Conservation (phyloP, 768 basidiomycete species). For the Kwoniella pini region DNA sequence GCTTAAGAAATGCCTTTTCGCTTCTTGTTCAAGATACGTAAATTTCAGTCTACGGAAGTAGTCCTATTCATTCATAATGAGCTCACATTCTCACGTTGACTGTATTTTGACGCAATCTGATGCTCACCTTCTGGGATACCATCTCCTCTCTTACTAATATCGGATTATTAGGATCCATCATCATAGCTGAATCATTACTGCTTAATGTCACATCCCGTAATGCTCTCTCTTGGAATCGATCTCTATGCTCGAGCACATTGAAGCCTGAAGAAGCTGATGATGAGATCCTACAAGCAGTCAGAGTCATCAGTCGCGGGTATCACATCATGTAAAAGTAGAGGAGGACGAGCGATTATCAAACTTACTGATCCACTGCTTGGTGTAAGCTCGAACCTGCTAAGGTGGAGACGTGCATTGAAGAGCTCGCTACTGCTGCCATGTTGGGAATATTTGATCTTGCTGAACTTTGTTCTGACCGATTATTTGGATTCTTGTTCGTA, state of each 20-base stretch:
- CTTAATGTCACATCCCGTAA: slow-evolving; percentile 36
- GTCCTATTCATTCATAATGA: slow-evolving; percentile 37
- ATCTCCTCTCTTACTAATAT: slow-evolving; percentile 40
- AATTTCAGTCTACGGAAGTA: slow-evolving; percentile 66
- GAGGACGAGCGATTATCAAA: no score
- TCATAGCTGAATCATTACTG: slow-evolving; percentile 38
- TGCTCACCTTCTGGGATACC: slow-evolving; percentile 45
- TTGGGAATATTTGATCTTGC: neutral
- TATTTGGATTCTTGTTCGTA: no score
- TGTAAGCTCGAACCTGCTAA: slow-evolving; percentile 13
- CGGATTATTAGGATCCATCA: slow-evolving; percentile 43
- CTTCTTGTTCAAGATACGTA: slow-evolving; percentile 84
- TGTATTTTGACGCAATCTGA: neutral
- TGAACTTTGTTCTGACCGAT: no score
- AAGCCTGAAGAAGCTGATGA: slow-evolving; percentile 14
- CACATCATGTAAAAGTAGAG: neutral
- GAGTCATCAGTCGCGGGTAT: no score
- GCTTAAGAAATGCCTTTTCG: slow-evolving; percentile 84
- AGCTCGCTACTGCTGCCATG: slow-evolving; percentile 18
- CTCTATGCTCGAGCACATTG: slow-evolving; percentile 32
- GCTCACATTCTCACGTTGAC: neutral
- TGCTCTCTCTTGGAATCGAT: slow-evolving; percentile 40
- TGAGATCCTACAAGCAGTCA: slow-evolving; percentile 11
- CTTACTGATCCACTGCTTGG: slow-evolving; percentile 32
- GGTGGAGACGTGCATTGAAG: slow-evolving; percentile 6